Evolutionary conservation across 2,329 filamentous ascomycete species (phyloP).

Genomic region (Thelonectria rubi): DNA sequence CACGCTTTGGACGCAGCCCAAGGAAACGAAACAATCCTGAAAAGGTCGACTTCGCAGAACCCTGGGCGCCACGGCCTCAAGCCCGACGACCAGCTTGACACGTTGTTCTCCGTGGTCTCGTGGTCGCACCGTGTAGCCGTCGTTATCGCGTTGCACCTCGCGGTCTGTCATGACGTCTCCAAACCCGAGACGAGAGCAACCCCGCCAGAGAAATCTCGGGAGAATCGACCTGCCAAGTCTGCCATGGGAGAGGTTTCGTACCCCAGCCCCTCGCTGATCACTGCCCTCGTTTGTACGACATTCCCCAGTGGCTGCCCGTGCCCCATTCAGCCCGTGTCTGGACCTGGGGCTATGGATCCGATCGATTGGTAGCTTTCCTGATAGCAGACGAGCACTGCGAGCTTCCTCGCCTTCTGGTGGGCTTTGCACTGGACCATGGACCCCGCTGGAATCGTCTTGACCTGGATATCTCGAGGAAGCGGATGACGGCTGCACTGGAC

Average conservation of each 20-base stretch:
- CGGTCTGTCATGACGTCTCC: not conserved
- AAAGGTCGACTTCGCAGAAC: not conserved
- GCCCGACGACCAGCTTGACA: not conserved
- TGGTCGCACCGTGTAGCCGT: conserved; percentile 6
- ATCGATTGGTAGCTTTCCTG: conserved; percentile 27
- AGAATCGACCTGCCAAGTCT: conserved; percentile 11
- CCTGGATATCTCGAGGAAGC: not conserved
- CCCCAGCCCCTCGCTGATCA: conserved; percentile 30
- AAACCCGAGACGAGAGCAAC: conserved; percentile 7
- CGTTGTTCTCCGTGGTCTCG: not conserved
- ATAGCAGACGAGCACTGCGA: not conserved
- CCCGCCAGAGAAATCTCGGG: conserved; percentile 26
- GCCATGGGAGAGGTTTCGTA: conserved; percentile 11
- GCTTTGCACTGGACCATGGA: not conserved
- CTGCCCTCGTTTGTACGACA: conserved; percentile 24
- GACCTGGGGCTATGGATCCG: conserved; percentile 32
- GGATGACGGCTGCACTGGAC: conserved; percentile 15
- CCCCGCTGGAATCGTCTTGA: not conserved
- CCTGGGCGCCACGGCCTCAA: not conserved
- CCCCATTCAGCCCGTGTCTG: conserved; percentile 32
- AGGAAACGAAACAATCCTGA: conserved; percentile 10
- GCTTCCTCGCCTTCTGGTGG: not conserved
- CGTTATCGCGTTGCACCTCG: conserved; percentile 6
- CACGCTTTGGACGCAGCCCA: conserved; percentile 19
- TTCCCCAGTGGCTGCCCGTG: conserved; percentile 30